Evolutionary conservation across 768 basidiomycete species (phyloP), one percentile per base, ranked within the genome.

Genomic region (Coprinellus micaceus): DNA sequence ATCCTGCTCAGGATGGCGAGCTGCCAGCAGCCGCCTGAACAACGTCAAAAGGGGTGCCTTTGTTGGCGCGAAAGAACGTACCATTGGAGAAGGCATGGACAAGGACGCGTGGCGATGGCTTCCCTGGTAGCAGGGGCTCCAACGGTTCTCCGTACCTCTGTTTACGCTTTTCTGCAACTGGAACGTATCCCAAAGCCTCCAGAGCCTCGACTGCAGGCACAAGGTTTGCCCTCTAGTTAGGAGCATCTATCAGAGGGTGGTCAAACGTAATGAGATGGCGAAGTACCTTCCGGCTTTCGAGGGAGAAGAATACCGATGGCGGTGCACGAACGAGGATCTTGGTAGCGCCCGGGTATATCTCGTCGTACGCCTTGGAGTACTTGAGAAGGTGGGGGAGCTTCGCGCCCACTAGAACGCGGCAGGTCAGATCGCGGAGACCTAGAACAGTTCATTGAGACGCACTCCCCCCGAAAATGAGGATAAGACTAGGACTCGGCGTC

Each of bases 81-180:
- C 79, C 80, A 39, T 81, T 80, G 0, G 79, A 81, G 57, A 82
- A 82, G 11, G 68, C 62, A 46, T 82, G 80, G 0, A 76, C 66
- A 13, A 82, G 64, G 17, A 81, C 65, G 17, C 74, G 68, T 29
- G 71, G 72, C 9, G 56, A 41, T 15, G 60, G 53, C 41, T 52
- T 45, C 24, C 40, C 48, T 37, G n/a, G n/a, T n/a, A 7, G 50
- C 19, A 36, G 57, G 10, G 51, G 57, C 21, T 60, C 54, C 19
- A 64, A 48, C 1, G 33, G 15, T 7, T 52, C 52, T 7, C 29
- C 44, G 11, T 25, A n/a, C 2, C 54, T 24, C 21, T 53, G 39
- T 9, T 60, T 30, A 12, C 46, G 48, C 13, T 48, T 54, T 12
- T 45, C 45, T 15, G 17, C 54, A 19, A 64, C 58, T 29, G 67